phyloP scores from a whole-genome alignment of 2,329 filamentous ascomycete genomes.

The Phialophora verrucosa region DNA sequence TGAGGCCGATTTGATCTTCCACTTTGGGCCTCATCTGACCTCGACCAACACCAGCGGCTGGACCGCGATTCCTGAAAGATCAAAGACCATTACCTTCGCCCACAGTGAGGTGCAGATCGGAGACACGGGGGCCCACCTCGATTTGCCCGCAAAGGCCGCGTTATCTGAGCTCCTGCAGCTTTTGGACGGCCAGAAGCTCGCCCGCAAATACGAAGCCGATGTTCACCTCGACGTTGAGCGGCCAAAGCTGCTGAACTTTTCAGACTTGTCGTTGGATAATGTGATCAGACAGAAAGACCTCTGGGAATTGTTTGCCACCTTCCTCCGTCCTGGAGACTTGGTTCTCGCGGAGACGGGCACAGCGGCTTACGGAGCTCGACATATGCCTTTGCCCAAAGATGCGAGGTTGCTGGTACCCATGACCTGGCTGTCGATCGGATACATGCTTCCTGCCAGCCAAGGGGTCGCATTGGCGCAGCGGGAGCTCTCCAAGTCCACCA shows the following conservation, averaged over 20 bases:
- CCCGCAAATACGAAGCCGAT: too few species aligned
- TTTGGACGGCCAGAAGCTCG: too few species aligned
- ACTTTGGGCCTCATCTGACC: conserved; percentile 53
- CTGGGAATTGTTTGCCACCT: conserved; percentile 63
- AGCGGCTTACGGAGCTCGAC: conserved; percentile 61
- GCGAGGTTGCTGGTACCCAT: conserved; percentile 56
- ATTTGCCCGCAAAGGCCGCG: too few species aligned
- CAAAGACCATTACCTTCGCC: conserved; percentile 75
- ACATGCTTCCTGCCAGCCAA: conserved; percentile 63
- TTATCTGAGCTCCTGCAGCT: too few species aligned
- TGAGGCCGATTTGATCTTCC: conserved; percentile 52
- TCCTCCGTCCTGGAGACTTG: conserved; percentile 60
- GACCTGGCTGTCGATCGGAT: conserved; percentile 66
- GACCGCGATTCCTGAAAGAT: conserved; percentile 38
- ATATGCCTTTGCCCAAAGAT: conserved; percentile 57
- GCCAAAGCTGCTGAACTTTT: conserved; percentile 47
- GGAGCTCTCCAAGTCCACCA: conserved; percentile 51
- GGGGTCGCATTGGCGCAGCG: conserved; percentile 61
- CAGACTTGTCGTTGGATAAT: conserved; percentile 51
- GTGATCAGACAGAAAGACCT: conserved; percentile 58
- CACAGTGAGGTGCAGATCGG: conserved; percentile 45
- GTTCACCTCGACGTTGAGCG: too few species aligned
- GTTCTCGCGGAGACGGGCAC: conserved; percentile 66
- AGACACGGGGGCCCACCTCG: too few species aligned
- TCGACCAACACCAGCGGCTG: conserved; percentile 49